Conservation (phyloP, 768 basidiomycete species). For the Amanita thiersii region DNA sequence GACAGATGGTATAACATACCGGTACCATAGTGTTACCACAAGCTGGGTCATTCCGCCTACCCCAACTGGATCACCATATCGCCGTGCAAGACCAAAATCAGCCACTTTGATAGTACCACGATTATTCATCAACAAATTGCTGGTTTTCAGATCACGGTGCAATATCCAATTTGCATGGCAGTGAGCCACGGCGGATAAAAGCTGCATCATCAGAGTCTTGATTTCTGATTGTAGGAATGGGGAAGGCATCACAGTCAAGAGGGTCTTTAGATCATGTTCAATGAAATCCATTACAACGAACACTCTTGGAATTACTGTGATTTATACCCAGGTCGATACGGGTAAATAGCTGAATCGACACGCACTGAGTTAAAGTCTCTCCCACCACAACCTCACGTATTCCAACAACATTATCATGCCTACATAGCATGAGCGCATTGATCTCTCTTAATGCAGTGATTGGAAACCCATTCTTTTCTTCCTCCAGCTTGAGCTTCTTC, state of each 20-base stretch:
- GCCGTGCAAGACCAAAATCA: constrained; percentile 92
- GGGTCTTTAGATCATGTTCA: constrained; percentile 97
- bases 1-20: constrained; percentile 38
- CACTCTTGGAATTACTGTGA: constrained; percentile 50
- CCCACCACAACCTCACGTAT: constrained; percentile 97
- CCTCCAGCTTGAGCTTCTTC: constrained; percentile 96
- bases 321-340: constrained; percentile 18
- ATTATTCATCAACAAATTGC: constrained; percentile 98
- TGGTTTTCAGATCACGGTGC: constrained; percentile 95
- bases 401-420: constrained; percentile 95
- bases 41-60: constrained; percentile 97
- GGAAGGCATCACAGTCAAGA: constrained; percentile 89
- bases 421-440: constrained; percentile 91
- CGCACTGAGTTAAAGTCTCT: constrained; percentile 97
- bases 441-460: constrained; percentile 95
- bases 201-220: constrained; percentile 92
- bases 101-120: constrained; percentile 98
- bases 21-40: constrained; percentile 98
- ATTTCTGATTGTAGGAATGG: constrained; percentile 98
- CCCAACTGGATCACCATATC: constrained; percentile 94
- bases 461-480: constrained; percentile 98
- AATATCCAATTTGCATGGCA: constrained; percentile 98
- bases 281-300: constrained; percentile 99
- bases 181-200: constrained; percentile 87
- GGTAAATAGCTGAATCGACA: constrained; percentile 22